Conservation (phyloP, 495 filamentous ascomycete genomes). For the Glonium stellatum region DNA sequence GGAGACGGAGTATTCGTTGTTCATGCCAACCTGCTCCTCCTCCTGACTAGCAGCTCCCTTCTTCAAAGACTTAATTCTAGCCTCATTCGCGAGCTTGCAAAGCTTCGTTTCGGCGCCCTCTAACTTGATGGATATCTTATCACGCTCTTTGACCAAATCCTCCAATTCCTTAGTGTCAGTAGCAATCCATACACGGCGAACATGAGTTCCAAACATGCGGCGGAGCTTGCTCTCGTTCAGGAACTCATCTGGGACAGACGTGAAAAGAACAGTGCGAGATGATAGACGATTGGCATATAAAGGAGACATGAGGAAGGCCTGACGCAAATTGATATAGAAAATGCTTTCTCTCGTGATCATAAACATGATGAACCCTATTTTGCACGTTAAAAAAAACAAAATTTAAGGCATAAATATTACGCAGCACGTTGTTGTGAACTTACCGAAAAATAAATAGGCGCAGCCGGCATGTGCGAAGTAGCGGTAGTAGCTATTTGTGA, state of each 20-base stretch:
- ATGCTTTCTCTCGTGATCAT: conserved; percentile 86
- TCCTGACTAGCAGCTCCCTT: conserved; percentile 47
- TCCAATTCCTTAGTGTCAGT: conserved; percentile 75
- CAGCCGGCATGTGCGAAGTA: conserved; percentile 70
- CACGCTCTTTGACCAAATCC: conserved; percentile 75
- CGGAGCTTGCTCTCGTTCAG: conserved; percentile 66
- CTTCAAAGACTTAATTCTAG: conserved; percentile 67
- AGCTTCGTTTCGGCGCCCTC: conserved; percentile 87
- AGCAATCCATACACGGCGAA: conserved; percentile 81
- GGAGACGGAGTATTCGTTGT: conserved; percentile 38
- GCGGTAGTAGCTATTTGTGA: conserved; percentile 48
- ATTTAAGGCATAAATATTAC: too few species aligned
- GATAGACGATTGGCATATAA: conserved; percentile 84
- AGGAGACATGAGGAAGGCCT: conserved; percentile 87
- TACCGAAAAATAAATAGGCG: conserved; percentile 65
- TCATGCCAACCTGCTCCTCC: conserved; percentile 34
- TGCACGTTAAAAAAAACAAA: too few species aligned
- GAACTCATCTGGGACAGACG: conserved; percentile 71
- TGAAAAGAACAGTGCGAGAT: conserved; percentile 87
- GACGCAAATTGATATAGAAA: conserved; percentile 91
- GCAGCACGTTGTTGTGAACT: conserved; percentile 30
- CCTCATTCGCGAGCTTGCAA: conserved; percentile 72
- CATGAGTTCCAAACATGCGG: conserved; percentile 69
- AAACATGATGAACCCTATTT: conserved; percentile 52
- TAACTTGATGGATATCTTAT: conserved; percentile 74